These are phyloP conservation scores for Hemileccinum rubropunctum DNA, from an alignment of 768 basidiomycete genomes.

Conservation along the genomic window DNA sequence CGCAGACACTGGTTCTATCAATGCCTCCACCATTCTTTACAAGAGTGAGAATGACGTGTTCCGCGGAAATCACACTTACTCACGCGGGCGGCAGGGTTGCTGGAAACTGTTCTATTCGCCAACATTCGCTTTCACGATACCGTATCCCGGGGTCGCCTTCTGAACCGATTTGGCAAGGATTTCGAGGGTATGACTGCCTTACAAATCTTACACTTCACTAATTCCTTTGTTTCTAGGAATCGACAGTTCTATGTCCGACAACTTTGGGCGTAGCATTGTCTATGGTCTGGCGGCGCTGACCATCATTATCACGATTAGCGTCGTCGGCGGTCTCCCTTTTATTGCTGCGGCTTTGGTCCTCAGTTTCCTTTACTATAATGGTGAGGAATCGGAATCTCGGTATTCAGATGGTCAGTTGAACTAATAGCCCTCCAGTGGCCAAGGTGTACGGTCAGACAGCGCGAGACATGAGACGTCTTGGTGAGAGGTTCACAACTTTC, in stretches of 20 bases:
- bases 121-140: constrained; percentile 94
- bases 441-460: constrained; percentile 79
- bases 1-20: constrained; percentile 73
- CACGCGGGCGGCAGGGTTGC: constrained; percentile 38
- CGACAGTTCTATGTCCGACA: constrained; percentile 79
- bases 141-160: constrained; percentile 74
- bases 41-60: constrained; percentile 41
- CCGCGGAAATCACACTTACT: constrained; percentile 6
- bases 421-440: constrained; percentile 30
- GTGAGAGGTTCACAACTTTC: constrained; percentile 34
- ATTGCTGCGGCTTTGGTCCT: constrained; percentile 55
- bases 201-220: background rate
- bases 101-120: constrained; percentile 82
- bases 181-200: constrained; percentile 55
- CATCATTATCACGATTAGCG: constrained; percentile 70
- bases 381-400: constrained; percentile 38
- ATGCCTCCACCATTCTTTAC: constrained; percentile 76
- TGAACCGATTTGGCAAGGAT: constrained; percentile 89
- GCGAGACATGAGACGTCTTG: constrained; percentile 78
- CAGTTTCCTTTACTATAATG: constrained; percentile 66
- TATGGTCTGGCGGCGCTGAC: constrained; percentile 68
- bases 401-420: background rate
- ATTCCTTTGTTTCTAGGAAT: constrained; percentile 48
- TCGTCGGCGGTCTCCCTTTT: constrained; percentile 79
- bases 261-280: constrained; percentile 77